Evolutionary conservation across 306 rosid genomes (phyloP).

Genomic region (Vigna unguiculata): DNA sequence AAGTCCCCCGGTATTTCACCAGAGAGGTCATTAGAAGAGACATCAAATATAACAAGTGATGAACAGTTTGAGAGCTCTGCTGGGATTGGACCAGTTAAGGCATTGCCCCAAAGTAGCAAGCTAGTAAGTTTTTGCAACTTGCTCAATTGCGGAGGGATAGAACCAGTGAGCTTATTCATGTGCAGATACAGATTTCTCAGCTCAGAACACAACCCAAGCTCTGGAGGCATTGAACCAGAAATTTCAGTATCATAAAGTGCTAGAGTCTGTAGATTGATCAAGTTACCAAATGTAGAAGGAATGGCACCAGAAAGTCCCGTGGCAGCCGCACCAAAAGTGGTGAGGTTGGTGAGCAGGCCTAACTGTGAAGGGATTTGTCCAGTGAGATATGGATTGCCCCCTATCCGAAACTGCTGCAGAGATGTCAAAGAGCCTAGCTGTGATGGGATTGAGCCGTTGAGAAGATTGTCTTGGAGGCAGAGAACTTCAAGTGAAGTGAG

Average conservation of each 20-base stretch:
- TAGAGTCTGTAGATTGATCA: conserved; percentile 80
- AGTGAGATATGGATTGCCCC: conserved; percentile 84
- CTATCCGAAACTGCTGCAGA: conserved; percentile 86
- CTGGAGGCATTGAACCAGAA: conserved; percentile 77
- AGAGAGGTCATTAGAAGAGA: conserved; percentile 76
- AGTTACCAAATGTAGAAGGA: conserved; percentile 85
- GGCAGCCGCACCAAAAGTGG: conserved; percentile 92
- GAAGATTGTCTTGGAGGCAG: conserved; percentile 81
- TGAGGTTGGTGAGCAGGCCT: conserved; percentile 82
- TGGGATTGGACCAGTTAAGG: conserved; percentile 79
- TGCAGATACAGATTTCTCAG: conserved; percentile 79
- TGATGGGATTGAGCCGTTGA: conserved; percentile 86
- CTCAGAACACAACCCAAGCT: conserved; percentile 85
- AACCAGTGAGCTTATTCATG: conserved; percentile 84
- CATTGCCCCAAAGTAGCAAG: conserved; percentile 85
- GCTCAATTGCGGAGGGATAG: conserved; percentile 75
- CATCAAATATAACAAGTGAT: conserved; percentile 81
- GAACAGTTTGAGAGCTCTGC: conserved; percentile 86
- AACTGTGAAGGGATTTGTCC: conserved; percentile 81
- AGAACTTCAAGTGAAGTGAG: conserved; percentile 77
- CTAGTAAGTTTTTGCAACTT: conserved; percentile 85
- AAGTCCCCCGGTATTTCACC: conserved; percentile 80
- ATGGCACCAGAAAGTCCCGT: conserved; percentile 87
- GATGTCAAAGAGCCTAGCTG: conserved; percentile 75
- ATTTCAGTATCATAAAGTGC: conserved; percentile 88